Percentiles rank a stretch among this genome's conserved stretches.
Evolutionary conservation across 805 yeast species (phyloP).

Genomic region (Saturnispora besseyi): DNA sequence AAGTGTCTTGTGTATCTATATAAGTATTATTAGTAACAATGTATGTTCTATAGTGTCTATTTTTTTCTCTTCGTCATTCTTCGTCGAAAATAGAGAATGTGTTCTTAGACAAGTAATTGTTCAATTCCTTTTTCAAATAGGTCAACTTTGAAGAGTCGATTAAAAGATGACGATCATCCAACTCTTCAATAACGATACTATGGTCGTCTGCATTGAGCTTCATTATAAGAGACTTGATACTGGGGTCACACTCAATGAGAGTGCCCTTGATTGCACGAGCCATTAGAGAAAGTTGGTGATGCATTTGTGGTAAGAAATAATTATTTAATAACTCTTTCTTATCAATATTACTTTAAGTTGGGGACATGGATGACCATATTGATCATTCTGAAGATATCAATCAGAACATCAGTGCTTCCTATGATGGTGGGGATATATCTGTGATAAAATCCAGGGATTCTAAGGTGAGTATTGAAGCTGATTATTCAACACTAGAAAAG

Average conservation of each 20-base stretch:
- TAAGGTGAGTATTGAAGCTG: background rate
- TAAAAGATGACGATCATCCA: slow-evolving; percentile 85
- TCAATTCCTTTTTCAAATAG: slow-evolving; percentile 68
- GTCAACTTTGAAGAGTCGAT: slow-evolving; percentile 72
- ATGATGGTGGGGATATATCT: background rate
- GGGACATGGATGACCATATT: background rate
- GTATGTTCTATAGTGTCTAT: background rate
- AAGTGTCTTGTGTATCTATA: background rate
- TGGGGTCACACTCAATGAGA: slow-evolving; percentile 66
- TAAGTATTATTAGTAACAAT: background rate
- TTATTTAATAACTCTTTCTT: background rate
- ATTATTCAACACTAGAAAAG: background rate
- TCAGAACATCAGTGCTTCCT: background rate
- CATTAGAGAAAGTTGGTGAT: slow-evolving; percentile 20
- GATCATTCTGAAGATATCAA: background rate
- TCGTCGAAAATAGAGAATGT: slow-evolving; percentile 79
- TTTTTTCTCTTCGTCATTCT: slow-evolving; percentile 27
- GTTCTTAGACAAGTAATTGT: slow-evolving; percentile 67
- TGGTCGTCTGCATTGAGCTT: slow-evolving; percentile 70
- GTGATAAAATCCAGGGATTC: background rate
- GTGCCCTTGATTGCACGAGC: slow-evolving; percentile 51
- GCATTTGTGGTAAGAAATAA: background rate
- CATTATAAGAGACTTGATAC: slow-evolving; percentile 77
- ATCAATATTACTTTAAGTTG: background rate
- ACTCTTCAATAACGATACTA: slow-evolving; percentile 66